These are phyloP conservation scores for Calonectria henricotiae DNA, from an alignment of 2,329 filamentous ascomycete species.

Conservation along the genomic window DNA sequence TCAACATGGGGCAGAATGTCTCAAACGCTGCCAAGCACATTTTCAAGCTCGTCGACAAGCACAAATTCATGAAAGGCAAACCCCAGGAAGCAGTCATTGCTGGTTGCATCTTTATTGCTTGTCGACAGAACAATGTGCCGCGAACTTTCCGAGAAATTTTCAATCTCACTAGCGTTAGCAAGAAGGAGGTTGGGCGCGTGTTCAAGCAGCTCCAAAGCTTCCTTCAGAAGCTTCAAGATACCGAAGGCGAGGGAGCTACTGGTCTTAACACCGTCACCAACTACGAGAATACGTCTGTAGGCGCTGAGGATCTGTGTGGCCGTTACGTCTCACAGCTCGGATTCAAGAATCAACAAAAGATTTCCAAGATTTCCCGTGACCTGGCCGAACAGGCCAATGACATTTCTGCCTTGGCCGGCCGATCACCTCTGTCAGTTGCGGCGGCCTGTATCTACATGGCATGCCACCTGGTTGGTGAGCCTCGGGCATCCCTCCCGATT, in stretches of 20 bases:
- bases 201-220: conserved; percentile 96
- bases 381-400: conserved; percentile 85
- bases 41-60: conserved; percentile 95
- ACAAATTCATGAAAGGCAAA: conserved; percentile 95
- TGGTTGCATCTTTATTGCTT: conserved; percentile 97
- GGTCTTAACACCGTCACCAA: conserved; percentile 74
- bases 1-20: conserved; percentile 85
- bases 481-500: conserved; percentile 89
- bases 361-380: conserved; percentile 85
- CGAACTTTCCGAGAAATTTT: conserved; percentile 97
- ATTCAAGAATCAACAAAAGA: conserved; percentile 79
- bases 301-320: conserved; percentile 86
- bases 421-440: conserved; percentile 93
- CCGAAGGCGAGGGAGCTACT: conserved; percentile 64
- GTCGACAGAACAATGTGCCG: conserved; percentile 88
- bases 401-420: conserved; percentile 88
- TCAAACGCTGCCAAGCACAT: conserved; percentile 94
- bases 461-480: conserved; percentile 86
- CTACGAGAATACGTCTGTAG: conserved; percentile 85
- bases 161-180: conserved; percentile 91
- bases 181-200: conserved; percentile 97
- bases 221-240: conserved; percentile 81
- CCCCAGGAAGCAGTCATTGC: conserved; percentile 94
- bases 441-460: conserved; percentile 98
- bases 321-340: conserved; percentile 91